Percentiles rank a stretch among this genome's conserved stretches.
phyloP scores from a whole-genome alignment of 208 protist species.

The Trypanosoma lewisi region DNA sequence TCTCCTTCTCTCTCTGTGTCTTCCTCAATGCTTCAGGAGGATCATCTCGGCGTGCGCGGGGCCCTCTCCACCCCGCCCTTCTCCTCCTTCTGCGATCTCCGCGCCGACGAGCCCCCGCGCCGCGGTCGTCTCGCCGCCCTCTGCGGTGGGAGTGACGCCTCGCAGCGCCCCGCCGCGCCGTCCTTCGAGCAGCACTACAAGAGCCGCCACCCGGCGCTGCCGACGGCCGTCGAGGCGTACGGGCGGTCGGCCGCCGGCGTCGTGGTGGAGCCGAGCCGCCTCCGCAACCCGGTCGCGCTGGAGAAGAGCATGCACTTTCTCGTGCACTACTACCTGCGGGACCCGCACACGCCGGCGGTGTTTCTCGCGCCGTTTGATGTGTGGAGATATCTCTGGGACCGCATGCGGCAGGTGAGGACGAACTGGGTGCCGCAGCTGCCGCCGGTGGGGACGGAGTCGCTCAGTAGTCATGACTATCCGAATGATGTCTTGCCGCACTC shows the following conservation, averaged over 20 bases:
- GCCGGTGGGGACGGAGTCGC: slow-evolving; percentile 16
- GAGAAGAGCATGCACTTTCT: slow-evolving; percentile 89
- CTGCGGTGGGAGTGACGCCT: slow-evolving; percentile 43
- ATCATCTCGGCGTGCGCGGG: slow-evolving; percentile 34
- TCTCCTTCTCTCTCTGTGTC: too few species aligned
- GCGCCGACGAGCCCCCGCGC: slow-evolving; percentile 25
- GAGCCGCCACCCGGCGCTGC: slow-evolving; percentile 13
- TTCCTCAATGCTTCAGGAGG: slow-evolving; percentile 24
- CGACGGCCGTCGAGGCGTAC: slow-evolving; percentile 52
- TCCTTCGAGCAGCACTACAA: slow-evolving; percentile 36
- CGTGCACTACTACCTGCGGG: slow-evolving; percentile 76
- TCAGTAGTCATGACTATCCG: slow-evolving; percentile 11
- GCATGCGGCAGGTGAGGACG: slow-evolving; percentile 75
- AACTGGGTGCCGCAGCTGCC: slow-evolving; percentile 72
- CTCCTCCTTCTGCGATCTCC: slow-evolving; percentile 37
- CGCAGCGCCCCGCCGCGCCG: slow-evolving; percentile 37
- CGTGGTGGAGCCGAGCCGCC: slow-evolving; percentile 36
- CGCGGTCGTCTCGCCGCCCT: slow-evolving; percentile 54
- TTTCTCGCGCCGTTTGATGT: slow-evolving; percentile 66
- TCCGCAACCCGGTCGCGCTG: slow-evolving; percentile 67
- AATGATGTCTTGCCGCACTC: slow-evolving; percentile 26
- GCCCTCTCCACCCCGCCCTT: slow-evolving; percentile 53
- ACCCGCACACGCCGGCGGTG: slow-evolving; percentile 55
- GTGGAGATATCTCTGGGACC: slow-evolving; percentile 83
- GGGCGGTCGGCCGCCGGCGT: slow-evolving; percentile 68